These are phyloP conservation scores for Sporothrix pallida DNA, from an alignment of 2,329 filamentous ascomycete genomes.

Conservation along the genomic window DNA sequence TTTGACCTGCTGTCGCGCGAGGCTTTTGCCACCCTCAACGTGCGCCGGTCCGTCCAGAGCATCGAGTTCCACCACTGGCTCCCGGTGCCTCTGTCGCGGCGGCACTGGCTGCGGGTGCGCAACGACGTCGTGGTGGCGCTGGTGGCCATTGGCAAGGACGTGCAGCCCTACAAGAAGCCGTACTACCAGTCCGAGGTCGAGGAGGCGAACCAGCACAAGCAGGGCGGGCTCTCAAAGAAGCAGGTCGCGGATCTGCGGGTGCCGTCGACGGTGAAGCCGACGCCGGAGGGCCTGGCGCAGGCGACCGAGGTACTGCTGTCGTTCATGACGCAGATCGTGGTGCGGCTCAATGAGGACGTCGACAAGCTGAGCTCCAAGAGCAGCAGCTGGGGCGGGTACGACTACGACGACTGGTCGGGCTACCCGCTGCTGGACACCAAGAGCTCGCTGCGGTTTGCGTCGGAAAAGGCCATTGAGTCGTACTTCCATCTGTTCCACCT, in stretches of 20 bases:
- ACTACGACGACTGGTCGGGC: not conserved
- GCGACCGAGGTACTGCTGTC: constrained; percentile 47
- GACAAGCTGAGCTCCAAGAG: not conserved
- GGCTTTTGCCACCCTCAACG: constrained; percentile 46
- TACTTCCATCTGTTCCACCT: constrained; percentile 61
- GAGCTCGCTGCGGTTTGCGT: constrained; percentile 54
- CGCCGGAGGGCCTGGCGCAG: constrained; percentile 27
- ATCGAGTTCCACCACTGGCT: constrained; percentile 52
- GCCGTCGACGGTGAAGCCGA: not conserved
- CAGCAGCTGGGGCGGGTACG: no score
- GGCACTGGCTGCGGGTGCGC: constrained; percentile 52
- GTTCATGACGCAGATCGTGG: constrained; percentile 59
- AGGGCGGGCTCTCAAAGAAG: not conserved
- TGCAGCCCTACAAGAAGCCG: not conserved
- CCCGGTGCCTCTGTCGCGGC: constrained; percentile 53
- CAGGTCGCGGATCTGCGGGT: not conserved
- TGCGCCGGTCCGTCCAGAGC: constrained; percentile 52
- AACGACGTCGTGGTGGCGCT: constrained; percentile 42
- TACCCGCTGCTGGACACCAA: constrained; percentile 35
- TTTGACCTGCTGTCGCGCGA: constrained; percentile 56
- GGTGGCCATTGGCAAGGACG: constrained; percentile 38
- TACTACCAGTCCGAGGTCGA: not conserved
- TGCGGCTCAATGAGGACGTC: constrained; percentile 51
- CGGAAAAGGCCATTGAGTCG: constrained; percentile 59
- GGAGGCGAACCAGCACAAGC: not conserved